Evolutionary conservation across 2,329 filamentous ascomycete species (phyloP), one percentile per base, ranked within the genome.

Genomic region (Paraphaeosphaeria minitans): DNA sequence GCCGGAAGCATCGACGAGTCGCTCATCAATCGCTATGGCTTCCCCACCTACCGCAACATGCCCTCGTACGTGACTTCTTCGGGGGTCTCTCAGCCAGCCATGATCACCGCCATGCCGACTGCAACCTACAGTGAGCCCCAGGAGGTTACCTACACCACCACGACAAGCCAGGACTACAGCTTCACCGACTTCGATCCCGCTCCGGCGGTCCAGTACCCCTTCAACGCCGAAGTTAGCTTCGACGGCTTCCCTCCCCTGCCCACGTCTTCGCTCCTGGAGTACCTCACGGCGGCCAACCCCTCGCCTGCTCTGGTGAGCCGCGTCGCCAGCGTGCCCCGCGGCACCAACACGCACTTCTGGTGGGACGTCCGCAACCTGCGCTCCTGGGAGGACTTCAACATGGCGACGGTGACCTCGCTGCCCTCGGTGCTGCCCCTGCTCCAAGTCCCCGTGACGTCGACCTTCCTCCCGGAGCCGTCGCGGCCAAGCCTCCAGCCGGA

Each of bases 311-410:
- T 97, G 35, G 92, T 96, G 39, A 89, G 89, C 71, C 90, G 89
- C 66, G 86, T 94, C 66, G 91, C 89, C 59, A 88, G 89, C 73
- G 74, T 87, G 79, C 86, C 82, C 63, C 90, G 87, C 75, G 88
- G 83, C 70, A 85, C 83, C 77, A 89, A 85, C 69, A 92, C 89
- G 75, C 88, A 96, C 80, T 97, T 94, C 77, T 98, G 94, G 94
- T 97, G 92, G 91, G 94, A 98, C 71, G 85, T 96, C 58, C 90
- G 94, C 66, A 94, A 96, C 74, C 83, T 97, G 65, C 87, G 91
- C 62, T 85, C 87, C 61, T 97, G 94, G 94, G 85, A 85, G 53
- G 85, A 87, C 66, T 97, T 97, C 84, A 91, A 86, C 64, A 81
- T 91, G 12, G 77, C 83, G 55, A 87, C 88, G 57, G 88, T 97